A percentile compares a stretch with the other conserved stretches of the same genome.
These are phyloP conservation scores for Discostella stelligera DNA, from an alignment of 352 stramenopile genomes.

Conservation along the genomic window DNA sequence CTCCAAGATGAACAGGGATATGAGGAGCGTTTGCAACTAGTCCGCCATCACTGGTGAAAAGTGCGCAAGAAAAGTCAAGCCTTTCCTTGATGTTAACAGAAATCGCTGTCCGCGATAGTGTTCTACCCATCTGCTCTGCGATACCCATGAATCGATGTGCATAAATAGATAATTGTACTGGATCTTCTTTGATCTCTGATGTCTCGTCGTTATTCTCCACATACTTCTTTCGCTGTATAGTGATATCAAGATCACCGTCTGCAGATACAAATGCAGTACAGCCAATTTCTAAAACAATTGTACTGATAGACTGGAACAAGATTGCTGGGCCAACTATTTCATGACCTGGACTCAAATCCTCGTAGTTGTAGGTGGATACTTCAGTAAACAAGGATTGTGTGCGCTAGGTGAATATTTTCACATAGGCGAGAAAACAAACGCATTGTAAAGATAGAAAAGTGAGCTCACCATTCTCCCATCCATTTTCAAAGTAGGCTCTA, in stretches of 20 bases:
- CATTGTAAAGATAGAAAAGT: constrained; percentile 20
- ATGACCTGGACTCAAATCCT: constrained; percentile 84
- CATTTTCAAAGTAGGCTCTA: constrained; percentile 85
- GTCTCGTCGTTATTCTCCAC: constrained; percentile 46
- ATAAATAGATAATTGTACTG: constrained; percentile 93
- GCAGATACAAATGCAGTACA: constrained; percentile 90
- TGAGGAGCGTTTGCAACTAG: constrained; percentile 99
- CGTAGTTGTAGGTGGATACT: constrained; percentile 85
- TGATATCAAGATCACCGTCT: constrained; percentile 94
- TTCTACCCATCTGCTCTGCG: constrained; percentile 98
- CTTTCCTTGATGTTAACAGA: constrained; percentile 99
- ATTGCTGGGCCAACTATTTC: constrained; percentile 91
- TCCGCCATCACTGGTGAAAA: constrained; percentile 96
- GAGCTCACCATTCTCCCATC: constrained; percentile 62
- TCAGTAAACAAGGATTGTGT: neutral
- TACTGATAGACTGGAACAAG: constrained; percentile 97
- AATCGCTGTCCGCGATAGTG: constrained; percentile 89
- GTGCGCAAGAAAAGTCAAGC: constrained; percentile 97
- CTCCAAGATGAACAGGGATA: constrained; percentile 97
- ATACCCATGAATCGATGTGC: constrained; percentile 99
- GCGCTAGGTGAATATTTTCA: constrained; percentile 51
- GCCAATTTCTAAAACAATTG: constrained; percentile 94
- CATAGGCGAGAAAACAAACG: no score
- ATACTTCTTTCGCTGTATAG: constrained; percentile 55
- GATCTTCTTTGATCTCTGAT: constrained; percentile 82